These are phyloP conservation scores for Cladophialophora psammophila DNA, from an alignment of 2,329 filamentous ascomycete genomes.

Conservation along the genomic window DNA sequence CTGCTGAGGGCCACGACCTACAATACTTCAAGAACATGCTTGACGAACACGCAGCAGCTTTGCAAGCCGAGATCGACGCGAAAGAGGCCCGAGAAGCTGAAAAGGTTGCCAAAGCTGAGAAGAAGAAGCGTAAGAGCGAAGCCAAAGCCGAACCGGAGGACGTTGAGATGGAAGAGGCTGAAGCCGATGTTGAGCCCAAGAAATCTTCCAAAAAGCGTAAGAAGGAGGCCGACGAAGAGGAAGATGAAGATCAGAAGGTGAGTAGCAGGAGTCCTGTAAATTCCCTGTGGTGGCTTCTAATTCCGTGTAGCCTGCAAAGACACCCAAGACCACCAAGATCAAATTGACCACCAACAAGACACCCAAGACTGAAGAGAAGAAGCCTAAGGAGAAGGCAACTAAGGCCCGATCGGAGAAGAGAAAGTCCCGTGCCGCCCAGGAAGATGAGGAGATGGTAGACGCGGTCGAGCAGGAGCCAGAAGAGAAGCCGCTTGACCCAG, in stretches of 20 bases:
- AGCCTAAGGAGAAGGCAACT: conserved; percentile 64
- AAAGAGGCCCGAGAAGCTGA: conserved; percentile 70
- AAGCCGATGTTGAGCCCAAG: conserved; percentile 60
- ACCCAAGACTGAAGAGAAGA: conserved; percentile 55
- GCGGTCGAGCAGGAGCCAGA: conserved; percentile 58
- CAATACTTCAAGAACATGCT: conserved; percentile 85
- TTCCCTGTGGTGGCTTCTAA: conserved; percentile 21
- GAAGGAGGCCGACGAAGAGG: conserved; percentile 69
- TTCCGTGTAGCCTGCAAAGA: conserved; percentile 61
- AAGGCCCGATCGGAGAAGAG: conserved; percentile 67
- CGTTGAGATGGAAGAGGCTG: conserved; percentile 56
- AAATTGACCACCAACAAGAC: conserved; percentile 67
- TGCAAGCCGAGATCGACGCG: conserved; percentile 66
- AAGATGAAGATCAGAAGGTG: conserved; percentile 77
- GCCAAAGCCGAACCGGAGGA: conserved; percentile 54
- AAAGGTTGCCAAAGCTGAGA: conserved; percentile 62
- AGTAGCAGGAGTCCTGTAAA: conserved; percentile 40
- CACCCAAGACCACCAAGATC: conserved; percentile 69
- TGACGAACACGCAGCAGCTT: conserved; percentile 62
- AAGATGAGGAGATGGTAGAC: conserved; percentile 65
- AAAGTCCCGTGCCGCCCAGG: conserved; percentile 60
- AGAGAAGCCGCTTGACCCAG: conserved; percentile 60
- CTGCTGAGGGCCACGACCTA: conserved; percentile 77
- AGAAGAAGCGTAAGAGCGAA: conserved; percentile 57
- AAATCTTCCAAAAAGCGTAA: conserved; percentile 80